Percentiles rank a stretch among this genome's conserved stretches.
These are phyloP conservation scores for Fusarium austroafricanum DNA, from an alignment of 2,329 filamentous ascomycete species.

Conservation along the genomic window DNA sequence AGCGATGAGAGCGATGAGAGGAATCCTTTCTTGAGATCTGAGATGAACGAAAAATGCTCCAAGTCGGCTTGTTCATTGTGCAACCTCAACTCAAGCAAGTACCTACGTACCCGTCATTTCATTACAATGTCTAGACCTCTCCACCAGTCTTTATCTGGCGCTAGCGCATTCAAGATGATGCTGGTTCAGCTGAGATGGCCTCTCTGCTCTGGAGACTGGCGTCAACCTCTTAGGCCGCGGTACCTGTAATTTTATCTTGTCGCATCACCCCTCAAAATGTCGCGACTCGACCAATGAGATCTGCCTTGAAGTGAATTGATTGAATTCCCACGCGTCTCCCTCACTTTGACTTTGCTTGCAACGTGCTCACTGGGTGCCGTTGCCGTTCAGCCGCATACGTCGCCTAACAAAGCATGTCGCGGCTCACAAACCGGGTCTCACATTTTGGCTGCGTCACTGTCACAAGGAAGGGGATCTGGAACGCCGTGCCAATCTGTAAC, in stretches of 20 bases:
- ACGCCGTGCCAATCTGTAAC: background rate
- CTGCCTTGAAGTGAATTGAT: conserved; percentile 24
- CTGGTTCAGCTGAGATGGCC: conserved; percentile 47
- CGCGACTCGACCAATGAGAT: conserved; percentile 26
- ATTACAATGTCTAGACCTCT: conserved; percentile 30
- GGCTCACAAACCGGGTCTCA: conserved; percentile 5
- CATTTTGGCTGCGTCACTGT: conserved; percentile 13
- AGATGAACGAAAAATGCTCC: background rate
- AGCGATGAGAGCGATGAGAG: background rate
- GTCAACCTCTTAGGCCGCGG: conserved; percentile 4
- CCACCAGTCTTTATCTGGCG: conserved; percentile 22
- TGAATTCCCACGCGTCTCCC: conserved; percentile 31
- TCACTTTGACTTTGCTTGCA: background rate
- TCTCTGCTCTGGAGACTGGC: too few relatives aligned
- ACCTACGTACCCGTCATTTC: conserved; percentile 1
- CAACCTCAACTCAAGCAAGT: background rate
- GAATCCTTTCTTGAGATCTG: background rate
- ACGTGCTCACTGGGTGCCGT: background rate
- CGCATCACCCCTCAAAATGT: conserved; percentile 4
- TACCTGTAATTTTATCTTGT: conserved; percentile 22
- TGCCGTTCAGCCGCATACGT: conserved; percentile 23
- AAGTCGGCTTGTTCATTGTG: too few relatives aligned
- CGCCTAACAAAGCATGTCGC: conserved; percentile 21
- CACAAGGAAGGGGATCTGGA: background rate
- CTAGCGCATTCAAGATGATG: conserved; percentile 35